Evolutionary conservation across 768 basidiomycete species (phyloP).

Genomic region (Boletus subparvulus): DNA sequence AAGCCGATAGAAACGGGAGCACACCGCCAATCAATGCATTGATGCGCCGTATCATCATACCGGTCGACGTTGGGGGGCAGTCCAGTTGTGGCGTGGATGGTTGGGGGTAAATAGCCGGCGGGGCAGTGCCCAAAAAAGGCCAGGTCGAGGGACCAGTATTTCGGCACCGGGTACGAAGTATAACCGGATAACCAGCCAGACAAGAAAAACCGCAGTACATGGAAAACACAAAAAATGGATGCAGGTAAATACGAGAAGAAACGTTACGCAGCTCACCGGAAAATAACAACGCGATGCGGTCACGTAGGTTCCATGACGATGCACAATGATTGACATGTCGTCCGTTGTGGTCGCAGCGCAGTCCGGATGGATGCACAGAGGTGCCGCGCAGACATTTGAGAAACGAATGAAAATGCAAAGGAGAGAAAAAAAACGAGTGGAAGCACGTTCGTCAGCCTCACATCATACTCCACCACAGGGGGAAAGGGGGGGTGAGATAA

Average conservation of each 20-base stretch:
- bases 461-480: neutral
- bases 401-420: neutral
- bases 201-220: neutral
- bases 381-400: neutral
- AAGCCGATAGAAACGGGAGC: constrained; percentile 1
- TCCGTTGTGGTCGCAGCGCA: neutral
- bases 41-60: constrained; percentile 3
- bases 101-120: constrained; percentile 13
- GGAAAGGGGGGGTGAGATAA: neutral
- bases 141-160: neutral
- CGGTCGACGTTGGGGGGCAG: constrained; percentile 4
- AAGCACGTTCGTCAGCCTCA: constrained; percentile 14
- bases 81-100: neutral
- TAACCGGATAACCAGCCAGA: constrained; percentile 9
- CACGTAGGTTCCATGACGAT: neutral
- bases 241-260: neutral
- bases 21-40: constrained; percentile 15
- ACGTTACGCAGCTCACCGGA: neutral
- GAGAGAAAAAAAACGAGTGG: neutral
- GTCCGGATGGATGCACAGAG: neutral
- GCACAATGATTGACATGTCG: neutral
- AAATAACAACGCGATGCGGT: neutral
- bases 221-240: neutral
- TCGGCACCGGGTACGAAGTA: constrained; percentile 11
- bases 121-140: constrained; percentile 8